Base-by-base conservation (phyloP, 1,284 basidiomycete species). In the Austroboletus novae-zelandiae region DNA sequence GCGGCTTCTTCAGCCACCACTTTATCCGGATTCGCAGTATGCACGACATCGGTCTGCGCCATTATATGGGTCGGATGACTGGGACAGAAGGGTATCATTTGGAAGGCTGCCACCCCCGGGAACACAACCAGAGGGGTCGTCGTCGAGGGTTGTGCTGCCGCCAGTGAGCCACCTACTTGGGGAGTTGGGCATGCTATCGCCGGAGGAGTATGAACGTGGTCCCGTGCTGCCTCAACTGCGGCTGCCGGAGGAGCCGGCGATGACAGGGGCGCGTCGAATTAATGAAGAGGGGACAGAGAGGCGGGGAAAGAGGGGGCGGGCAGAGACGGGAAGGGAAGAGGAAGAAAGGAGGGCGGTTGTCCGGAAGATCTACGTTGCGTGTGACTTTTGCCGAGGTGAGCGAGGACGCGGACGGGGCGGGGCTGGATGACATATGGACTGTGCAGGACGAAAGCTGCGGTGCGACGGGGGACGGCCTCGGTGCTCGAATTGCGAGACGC, bases 341-440 rank as follows among this genome's bases (percentile, higher is more conserved):
- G 53, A 57, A 41, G 65, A 62, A 45, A 68, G 50, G 61, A 56
- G 62, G 53, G 40, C 46, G 46, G 55, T 34, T 1, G 42, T 20
- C 7, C 61, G 61, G 30, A 68, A 70, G 58, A 69, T 71, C 47
- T 66, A 66, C 41, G 60, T 70, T 35, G 86, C 86, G 50, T 89
- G 86, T 70, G 71, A 84, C 66, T 86, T 86, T 65, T 89, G 86
- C 71, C 75, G 85, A 76, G 74, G 86, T 83, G 66, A 73, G 81
- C 42, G 35, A 45, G 4, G 7, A 20, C 34, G 48, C 11, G 10
- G 2, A 31, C 18, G 17, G 8, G 20, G 40, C 7, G 15, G 5
- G 11, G 37, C 7, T 60, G 18, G 32, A 37, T 51, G 44, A 54
- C 54, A 51, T 35, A 48, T 53, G 45, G 50, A 40, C 45, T 42